Percentiles rank a stretch among this genome's conserved stretches.
These are phyloP conservation scores for Asterophora lycoperdoides DNA, from an alignment of 768 basidiomycete species.

Conservation along the genomic window DNA sequence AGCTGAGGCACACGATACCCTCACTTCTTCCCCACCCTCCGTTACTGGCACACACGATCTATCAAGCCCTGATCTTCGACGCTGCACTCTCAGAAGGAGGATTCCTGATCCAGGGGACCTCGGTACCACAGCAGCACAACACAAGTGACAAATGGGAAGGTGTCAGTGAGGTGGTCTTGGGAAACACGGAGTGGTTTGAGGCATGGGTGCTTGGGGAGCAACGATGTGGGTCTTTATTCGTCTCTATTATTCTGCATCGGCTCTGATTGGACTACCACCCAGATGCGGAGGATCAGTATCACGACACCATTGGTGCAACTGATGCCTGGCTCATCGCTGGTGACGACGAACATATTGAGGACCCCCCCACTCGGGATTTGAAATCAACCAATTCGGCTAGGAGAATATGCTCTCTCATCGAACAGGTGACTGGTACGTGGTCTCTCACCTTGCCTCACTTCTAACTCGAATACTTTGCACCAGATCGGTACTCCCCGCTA, in stretches of 20 bases:
- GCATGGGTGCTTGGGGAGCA: constrained; percentile 89
- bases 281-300: constrained; percentile 89
- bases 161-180: constrained; percentile 76
- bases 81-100: constrained; percentile 69
- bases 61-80: constrained; percentile 89
- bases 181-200: constrained; percentile 84
- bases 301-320: constrained; percentile 70
- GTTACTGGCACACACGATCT: constrained; percentile 91
- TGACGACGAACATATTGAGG: constrained; percentile 48
- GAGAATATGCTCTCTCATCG: constrained; percentile 76
- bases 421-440: constrained; percentile 84
- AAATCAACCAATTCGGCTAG: constrained; percentile 82
- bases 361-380: constrained; percentile 38
- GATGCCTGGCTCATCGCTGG: constrained; percentile 87
- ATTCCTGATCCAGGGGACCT: constrained; percentile 57
- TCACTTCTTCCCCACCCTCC: constrained; percentile 72
- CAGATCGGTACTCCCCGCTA: constrained; percentile 89
- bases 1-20: constrained; percentile 73
- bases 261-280: constrained; percentile 5
- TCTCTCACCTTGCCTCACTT: neutral
- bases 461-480: neutral
- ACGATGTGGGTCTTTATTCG: constrained; percentile 66
- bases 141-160: constrained; percentile 58
- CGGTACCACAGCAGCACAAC: constrained; percentile 25
- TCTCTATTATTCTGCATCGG: neutral